Base-by-base conservation (phyloP, 257 asterid species). In the Avicennia marina region DNA sequence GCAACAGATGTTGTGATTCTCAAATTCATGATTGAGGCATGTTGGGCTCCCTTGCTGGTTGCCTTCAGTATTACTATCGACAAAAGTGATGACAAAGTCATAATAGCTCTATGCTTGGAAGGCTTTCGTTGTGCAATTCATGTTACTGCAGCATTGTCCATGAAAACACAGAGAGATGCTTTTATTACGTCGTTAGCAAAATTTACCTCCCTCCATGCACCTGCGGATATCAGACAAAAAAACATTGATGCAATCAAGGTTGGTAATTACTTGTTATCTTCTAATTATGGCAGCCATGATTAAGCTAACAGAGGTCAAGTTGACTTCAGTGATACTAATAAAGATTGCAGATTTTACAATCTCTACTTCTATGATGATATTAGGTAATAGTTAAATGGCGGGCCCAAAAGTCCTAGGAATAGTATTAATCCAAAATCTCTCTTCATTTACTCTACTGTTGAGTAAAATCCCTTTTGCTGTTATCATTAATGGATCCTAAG, bases 11-110 rank as follows among this genome's bases (percentile, higher is more conserved):
- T 74, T 56, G 91, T 93, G 75, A 75, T 93, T 75, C 89, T 93
- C 38, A 76, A 91, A 53, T 93, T 93, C 89, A 93, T 93, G 97
- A 78, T 93, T 59, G 99, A 93, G 78, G 99, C 84, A 38, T 93
- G 97, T 76, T 93, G 99, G 99, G 99, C 99, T 34, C 99, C 99
- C 0, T 86, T 89, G 96, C 83, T 93, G 79, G 99, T 97, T 69
- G 99, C 99, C 60, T 89, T 93, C 72, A 93, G 99, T 60, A 97
- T 93, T 74, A 97, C 99, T 58, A 91, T 93, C 57, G 99, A 93
- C 66, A 94, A 74, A 75, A 86, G 91, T 69, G 99, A 84, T 17
- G 97, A 93, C 38, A 93, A 85, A 56, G 64, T 77, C 63, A 79
- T 89, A 33, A 75, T 82, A 72, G 74, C 84, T 47, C 88, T 80